These are phyloP conservation scores for Plenodomus tracheiphilus DNA, from an alignment of 2,329 filamentous ascomycete genomes.

Conservation along the genomic window DNA sequence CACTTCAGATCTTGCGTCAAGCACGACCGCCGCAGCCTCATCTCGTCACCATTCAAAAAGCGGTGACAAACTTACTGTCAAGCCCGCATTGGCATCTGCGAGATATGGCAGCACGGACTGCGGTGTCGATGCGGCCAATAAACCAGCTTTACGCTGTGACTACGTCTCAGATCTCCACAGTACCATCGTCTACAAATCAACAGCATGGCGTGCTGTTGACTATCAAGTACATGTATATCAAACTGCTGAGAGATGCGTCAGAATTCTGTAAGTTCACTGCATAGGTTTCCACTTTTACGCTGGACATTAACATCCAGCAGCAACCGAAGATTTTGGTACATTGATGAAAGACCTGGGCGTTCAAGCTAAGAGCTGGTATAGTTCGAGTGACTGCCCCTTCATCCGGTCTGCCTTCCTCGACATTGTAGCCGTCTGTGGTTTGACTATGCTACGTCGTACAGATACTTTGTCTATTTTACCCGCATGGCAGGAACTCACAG, in stretches of 20 bases:
- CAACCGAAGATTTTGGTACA: conserved; percentile 14
- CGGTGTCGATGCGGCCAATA: conserved; percentile 47
- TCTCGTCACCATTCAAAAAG: conserved; percentile 58
- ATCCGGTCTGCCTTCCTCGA: conserved; percentile 44
- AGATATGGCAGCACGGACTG: conserved; percentile 76
- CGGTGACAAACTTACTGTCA: conserved; percentile 65
- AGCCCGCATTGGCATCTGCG: conserved; percentile 79
- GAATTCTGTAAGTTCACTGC: conserved; percentile 13
- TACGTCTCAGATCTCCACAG: conserved; percentile 19
- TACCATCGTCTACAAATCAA: conserved; percentile 22
- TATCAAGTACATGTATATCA: conserved; percentile 37
- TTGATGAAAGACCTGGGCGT: conserved; percentile 24
- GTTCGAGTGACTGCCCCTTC: conserved; percentile 32
- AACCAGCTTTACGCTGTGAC: conserved; percentile 28
- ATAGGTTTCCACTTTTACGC: too few relatives aligned
- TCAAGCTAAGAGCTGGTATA: conserved; percentile 19
- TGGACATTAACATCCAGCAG: conserved; percentile 12
- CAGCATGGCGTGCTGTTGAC: conserved; percentile 38
- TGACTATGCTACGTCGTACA: conserved; percentile 22
- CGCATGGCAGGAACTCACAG: conserved; percentile 25
- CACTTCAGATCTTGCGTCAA: conserved; percentile 77
- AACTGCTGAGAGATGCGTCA: conserved; percentile 16
- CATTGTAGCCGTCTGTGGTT: conserved; percentile 33
- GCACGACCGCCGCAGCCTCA: conserved; percentile 66
- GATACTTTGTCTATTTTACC: conserved; percentile 18